A percentile compares a stretch with the other conserved stretches of the same genome.
Conservation (phyloP, 768 basidiomycete species). For the Lactarius trivialis region DNA sequence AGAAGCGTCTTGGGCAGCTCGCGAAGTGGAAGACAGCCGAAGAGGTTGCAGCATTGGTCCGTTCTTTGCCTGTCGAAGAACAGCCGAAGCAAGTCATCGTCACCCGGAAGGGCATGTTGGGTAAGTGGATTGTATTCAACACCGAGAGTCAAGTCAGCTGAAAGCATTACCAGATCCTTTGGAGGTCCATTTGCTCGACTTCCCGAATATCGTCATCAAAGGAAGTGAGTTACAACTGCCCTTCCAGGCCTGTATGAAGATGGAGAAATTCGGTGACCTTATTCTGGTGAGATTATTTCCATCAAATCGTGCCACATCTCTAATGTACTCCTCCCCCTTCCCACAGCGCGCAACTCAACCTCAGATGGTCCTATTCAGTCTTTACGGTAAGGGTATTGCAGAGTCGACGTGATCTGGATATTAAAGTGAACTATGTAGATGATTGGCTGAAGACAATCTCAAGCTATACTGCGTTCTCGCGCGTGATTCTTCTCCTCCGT, state of each 20-base stretch:
- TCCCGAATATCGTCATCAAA: conserved; percentile 99
- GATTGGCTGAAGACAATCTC: conserved; percentile 99
- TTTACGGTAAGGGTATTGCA: conserved; percentile 57
- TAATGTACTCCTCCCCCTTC: conserved; percentile 13
- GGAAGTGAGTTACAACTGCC: conserved; percentile 96
- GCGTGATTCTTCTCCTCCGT: conserved; percentile 92
- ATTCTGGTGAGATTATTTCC: conserved; percentile 53
- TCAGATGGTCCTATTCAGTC: conserved; percentile 97
- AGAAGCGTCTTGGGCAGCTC: conserved; percentile 98
- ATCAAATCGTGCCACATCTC: not conserved
- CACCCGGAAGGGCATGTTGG: conserved; percentile 99
- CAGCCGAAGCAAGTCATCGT: conserved; percentile 99
- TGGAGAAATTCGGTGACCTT: conserved; percentile 99
- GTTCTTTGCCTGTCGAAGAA: conserved; percentile 98
- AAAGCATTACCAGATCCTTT: conserved; percentile 59
- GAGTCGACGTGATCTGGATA: not conserved
- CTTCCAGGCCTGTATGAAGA: conserved; percentile 99
- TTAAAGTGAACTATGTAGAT: conserved; percentile 42
- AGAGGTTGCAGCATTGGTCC: conserved; percentile 97
- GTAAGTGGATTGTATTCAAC: conserved; percentile 34
- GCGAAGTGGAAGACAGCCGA: conserved; percentile 99
- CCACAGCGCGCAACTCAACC: conserved; percentile 88
- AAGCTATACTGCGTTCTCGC: conserved; percentile 98
- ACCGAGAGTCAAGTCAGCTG: conserved; percentile 9
- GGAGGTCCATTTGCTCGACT: conserved; percentile 97